Evolutionary conservation across 495 filamentous ascomycete genomes (phyloP), one percentile per base, ranked within the genome.

Genomic region (Staphylotrichum longicolle): DNA sequence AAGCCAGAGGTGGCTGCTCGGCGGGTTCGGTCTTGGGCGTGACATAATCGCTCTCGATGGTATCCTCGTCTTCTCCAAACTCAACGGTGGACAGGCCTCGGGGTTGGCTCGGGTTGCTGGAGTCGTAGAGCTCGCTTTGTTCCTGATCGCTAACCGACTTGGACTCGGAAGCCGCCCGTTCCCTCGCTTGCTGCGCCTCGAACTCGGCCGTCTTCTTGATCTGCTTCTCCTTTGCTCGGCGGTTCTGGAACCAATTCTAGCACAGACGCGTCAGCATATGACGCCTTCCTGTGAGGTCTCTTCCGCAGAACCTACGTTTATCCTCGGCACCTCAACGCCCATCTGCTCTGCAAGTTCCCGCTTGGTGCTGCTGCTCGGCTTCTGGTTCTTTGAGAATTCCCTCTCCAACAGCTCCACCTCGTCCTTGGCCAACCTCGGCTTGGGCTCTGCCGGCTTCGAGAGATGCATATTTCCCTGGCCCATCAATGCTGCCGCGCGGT

Each of bases 241-340:
- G 82, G 71, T 94, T 95, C 71, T 95, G 91, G 73, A 93, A 96
- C 91, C 91, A 94, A 66, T 93, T 93, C 91, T 94, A 60, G 40
- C 32, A 60, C 46, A 47, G 1, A 32, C 7, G 52, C 39, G 73
- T 80, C 60, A 79, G 75, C 63, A 64, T 42, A 61, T 15, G 48
- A 10, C 15, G 14, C 40, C 0, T 3, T 27, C 5, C 12, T 15
- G 4, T 39, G 8, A 12, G 33, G 6, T 34, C 34, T n/a, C 57
- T 27, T 7, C 33, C 14, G 35, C 6, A 55, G 10, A 39, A 85
- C 86, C 61, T 77, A 92, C 90, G 66, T 90, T 89, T 66, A 93
- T 90, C 63, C 88, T 80, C 12, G 87, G 84, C 57, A 90, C 77
- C 55, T 91, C 89, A 37, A 93, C 77, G 9, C 87, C 85, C 61